Percentiles rank a stretch among this genome's conserved stretches.
Evolutionary conservation across 1,284 basidiomycete genomes (phyloP).

Genomic region (Ustilago hordei): DNA sequence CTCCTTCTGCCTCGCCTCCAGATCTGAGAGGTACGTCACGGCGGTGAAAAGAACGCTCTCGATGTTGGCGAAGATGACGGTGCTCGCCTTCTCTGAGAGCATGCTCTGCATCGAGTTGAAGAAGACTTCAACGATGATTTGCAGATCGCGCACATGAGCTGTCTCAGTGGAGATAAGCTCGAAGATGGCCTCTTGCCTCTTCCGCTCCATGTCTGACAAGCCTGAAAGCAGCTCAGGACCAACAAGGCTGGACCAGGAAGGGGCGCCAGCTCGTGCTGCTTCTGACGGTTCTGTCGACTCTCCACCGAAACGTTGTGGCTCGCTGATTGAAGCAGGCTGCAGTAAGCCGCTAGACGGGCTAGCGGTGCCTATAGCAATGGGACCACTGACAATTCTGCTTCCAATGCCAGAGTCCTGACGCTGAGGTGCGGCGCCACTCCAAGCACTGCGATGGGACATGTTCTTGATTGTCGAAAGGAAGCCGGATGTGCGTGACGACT

Average conservation of each 20-base stretch:
- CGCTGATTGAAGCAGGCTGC: slow-evolving; percentile 19
- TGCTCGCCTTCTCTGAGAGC: slow-evolving; percentile 82
- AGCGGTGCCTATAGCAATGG: slow-evolving; percentile 30
- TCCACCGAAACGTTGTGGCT: slow-evolving; percentile 18
- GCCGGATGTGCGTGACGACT: slow-evolving; percentile 48
- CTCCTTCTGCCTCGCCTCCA: slow-evolving; percentile 90
- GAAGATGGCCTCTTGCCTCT: slow-evolving; percentile 97
- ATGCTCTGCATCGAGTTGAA: slow-evolving; percentile 80
- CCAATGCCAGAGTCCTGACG: slow-evolving; percentile 24
- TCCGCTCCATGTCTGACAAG: slow-evolving; percentile 92
- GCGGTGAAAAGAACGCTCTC: slow-evolving; percentile 75
- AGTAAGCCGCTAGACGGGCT: slow-evolving; percentile 12
- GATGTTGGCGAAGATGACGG: slow-evolving; percentile 89
- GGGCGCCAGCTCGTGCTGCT: slow-evolving; percentile 19
- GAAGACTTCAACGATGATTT: slow-evolving; percentile 76
- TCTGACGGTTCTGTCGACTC: slow-evolving; percentile 11
- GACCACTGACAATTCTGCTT: slow-evolving; percentile 36
- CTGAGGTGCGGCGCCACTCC: slow-evolving; percentile 10
- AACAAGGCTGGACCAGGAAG: slow-evolving; percentile 92
- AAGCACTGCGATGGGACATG: slow-evolving; percentile 48
- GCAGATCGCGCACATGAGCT: slow-evolving; percentile 96
- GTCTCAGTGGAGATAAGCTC: slow-evolving; percentile 98
- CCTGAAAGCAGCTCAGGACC: slow-evolving; percentile 81
- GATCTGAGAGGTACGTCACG: slow-evolving; percentile 71
- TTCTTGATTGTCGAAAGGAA: slow-evolving; percentile 62